Percentiles rank a stretch among this genome's conserved stretches.
These are phyloP conservation scores for Postia placenta DNA, from an alignment of 768 basidiomycete species.

Conservation along the genomic window DNA sequence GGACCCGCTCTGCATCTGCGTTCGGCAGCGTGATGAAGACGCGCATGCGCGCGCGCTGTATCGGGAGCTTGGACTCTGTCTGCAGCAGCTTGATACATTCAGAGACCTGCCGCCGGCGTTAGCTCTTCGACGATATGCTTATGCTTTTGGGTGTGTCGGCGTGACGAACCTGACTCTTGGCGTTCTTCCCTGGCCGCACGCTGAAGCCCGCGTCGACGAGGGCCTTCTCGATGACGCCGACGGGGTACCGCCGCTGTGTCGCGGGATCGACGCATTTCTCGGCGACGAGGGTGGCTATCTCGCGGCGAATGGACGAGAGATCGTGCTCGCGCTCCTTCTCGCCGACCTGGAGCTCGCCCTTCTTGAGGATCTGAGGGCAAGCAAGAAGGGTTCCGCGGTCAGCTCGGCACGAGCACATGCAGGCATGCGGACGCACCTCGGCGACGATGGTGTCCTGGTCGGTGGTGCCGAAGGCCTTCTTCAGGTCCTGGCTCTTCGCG, in stretches of 20 bases:
- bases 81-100: slow-evolving; percentile 85
- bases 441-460: slow-evolving; percentile 68
- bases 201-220: slow-evolving; percentile 95
- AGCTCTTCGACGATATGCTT: too few species aligned
- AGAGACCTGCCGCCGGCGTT: slow-evolving; percentile 54
- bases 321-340: slow-evolving; percentile 97
- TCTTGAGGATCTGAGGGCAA: slow-evolving; percentile 71
- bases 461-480: slow-evolving; percentile 84
- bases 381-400: not conserved
- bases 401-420: too few species aligned
- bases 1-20: slow-evolving; percentile 57
- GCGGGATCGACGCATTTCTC: slow-evolving; percentile 94
- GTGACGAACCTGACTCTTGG: slow-evolving; percentile 79
- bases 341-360: slow-evolving; percentile 94
- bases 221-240: slow-evolving; percentile 95
- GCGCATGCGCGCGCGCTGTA: slow-evolving; percentile 91
- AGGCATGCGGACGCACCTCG: slow-evolving; percentile 70
- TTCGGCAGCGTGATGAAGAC: slow-evolving; percentile 74
- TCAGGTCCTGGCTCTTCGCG: slow-evolving; percentile 82
- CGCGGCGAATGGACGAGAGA: slow-evolving; percentile 70
- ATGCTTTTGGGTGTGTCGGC: too few species aligned
- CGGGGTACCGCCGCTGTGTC: slow-evolving; percentile 85
- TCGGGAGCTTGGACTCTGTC: slow-evolving; percentile 78
- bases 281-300: slow-evolving; percentile 91
- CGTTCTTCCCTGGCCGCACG: slow-evolving; percentile 81